Evolutionary conservation across 2,329 filamentous ascomycete species (phyloP), one percentile per base, ranked within the genome.

Genomic region (Trichoderma cornu-damae): DNA sequence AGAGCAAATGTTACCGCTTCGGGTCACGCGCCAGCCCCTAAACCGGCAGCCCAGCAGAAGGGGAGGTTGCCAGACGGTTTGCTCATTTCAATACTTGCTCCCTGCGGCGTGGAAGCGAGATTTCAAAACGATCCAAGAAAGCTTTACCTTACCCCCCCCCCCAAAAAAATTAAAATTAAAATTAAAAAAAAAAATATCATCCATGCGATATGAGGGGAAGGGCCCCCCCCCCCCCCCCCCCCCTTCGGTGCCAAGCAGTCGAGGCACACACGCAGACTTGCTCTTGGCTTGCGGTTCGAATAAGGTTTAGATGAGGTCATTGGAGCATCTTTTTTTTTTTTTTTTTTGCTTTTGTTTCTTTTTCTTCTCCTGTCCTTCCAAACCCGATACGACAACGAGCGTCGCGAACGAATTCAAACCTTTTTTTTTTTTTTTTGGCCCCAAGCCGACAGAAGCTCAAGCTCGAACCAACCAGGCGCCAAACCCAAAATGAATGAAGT

Each of bases 1-100:
- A 46, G 22, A 58, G 55, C 30, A 16, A 51, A n/a, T 49, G 12
- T 40, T 51, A 37, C 32, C 28, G 14, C 40, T 38, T 55, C 30
- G 42, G n/a, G 40, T 22, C 22, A n/a, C 7, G 18, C 24, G 28
- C 24, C 42, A 37, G 12, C 22, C 42, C 52, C 42, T 55, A 46
- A 55, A 44, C 22, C 11, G 38, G 38, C 22, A 30, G n/a, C n/a
- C n/a, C n/a, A 34, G 6, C 8, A 12, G n/a, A 42, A 18, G 48
- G 48, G 48, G 48, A 28, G 16, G n/a, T n/a, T n/a, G n/a, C 43
- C 20, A 24, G 48, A 26, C 24, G 44, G n/a, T 4, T 26, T 44
- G 50, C 52, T 55, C 42, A 55, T 55, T 55, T 55, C 47, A 54
- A 44, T 35, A n/a, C n/a, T 44, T 54, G n/a, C n/a, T 28, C n/a